Conservation (phyloP, 2,329 filamentous ascomycete genomes). For the Penicillium glabrum region DNA sequence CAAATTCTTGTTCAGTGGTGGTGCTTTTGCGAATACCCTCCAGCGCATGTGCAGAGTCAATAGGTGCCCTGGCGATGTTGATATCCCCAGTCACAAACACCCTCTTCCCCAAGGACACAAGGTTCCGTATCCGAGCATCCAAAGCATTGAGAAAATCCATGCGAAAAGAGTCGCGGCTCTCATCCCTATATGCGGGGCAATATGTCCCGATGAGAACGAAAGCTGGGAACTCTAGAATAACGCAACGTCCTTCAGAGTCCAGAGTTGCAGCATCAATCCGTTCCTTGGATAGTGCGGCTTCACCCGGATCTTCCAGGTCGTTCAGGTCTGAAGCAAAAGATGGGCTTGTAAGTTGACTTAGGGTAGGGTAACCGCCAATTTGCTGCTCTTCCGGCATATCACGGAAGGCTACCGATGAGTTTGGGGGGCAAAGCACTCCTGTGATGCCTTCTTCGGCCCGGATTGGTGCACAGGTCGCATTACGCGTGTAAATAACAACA, state of each 20-base stretch:
- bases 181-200: conserved; percentile 84
- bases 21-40: conserved; percentile 71
- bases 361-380: conserved; percentile 84
- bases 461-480: conserved; percentile 78
- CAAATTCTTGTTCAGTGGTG: conserved; percentile 68
- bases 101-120: conserved; percentile 75
- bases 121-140: conserved; percentile 80
- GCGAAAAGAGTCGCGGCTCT: conserved; percentile 78
- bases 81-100: conserved; percentile 86
- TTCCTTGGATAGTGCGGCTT: conserved; percentile 40
- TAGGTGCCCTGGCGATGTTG: conserved; percentile 69
- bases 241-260: conserved; percentile 88
- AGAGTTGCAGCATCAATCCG: conserved; percentile 68
- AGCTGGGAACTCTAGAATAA: conserved; percentile 88
- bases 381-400: conserved; percentile 71
- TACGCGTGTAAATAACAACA: conserved; percentile 93
- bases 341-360: conserved; percentile 57
- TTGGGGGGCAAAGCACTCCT: conserved; percentile 73
- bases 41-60: conserved; percentile 73
- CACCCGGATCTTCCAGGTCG: conserved; percentile 4
- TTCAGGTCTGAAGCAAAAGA: background rate
- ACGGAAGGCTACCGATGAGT: conserved; percentile 68
- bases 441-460: conserved; percentile 92
- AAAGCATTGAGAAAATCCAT: conserved; percentile 76
- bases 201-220: conserved; percentile 94